Percentiles rank a stretch among this genome's conserved stretches.
These are phyloP conservation scores for Dentipellis fragilis DNA, from an alignment of 768 basidiomycete genomes.

Conservation along the genomic window DNA sequence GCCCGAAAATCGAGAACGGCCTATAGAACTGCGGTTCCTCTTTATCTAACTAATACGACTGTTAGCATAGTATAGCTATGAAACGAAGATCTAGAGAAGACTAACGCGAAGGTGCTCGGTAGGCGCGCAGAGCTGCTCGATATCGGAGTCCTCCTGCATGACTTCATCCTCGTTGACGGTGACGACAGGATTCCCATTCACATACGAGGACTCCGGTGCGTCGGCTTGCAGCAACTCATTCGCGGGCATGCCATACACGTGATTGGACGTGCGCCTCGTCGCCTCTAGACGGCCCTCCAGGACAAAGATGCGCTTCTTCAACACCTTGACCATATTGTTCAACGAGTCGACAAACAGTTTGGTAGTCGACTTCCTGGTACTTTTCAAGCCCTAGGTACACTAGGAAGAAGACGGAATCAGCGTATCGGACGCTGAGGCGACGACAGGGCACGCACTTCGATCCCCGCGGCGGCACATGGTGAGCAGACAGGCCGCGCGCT, in stretches of 20 bases:
- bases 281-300: conserved; percentile 6
- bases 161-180: not conserved
- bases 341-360: conserved; percentile 21
- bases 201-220: not conserved
- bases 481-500: not conserved
- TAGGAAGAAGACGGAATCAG: not conserved
- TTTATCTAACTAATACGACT: not conserved
- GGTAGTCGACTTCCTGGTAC: conserved; percentile 18
- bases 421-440: not conserved
- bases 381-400: conserved; percentile 23
- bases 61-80: not conserved
- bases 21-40: conserved; percentile 1
- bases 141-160: conserved; percentile 6
- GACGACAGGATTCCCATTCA: not conserved
- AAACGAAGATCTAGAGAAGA: not conserved
- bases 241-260: not conserved
- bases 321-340: conserved; percentile 15
- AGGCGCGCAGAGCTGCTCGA: conserved; percentile 3
- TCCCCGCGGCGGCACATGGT: not conserved
- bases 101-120: conserved; percentile 6
- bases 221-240: too few species aligned
- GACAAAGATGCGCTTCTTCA: conserved; percentile 14
- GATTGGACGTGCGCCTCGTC: not conserved
- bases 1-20: conserved; percentile 5
- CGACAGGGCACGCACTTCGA: not conserved